These are phyloP conservation scores for Avena eriantha DNA, from an alignment of 176 grass and related monocot genomes.

Conservation along the genomic window DNA sequence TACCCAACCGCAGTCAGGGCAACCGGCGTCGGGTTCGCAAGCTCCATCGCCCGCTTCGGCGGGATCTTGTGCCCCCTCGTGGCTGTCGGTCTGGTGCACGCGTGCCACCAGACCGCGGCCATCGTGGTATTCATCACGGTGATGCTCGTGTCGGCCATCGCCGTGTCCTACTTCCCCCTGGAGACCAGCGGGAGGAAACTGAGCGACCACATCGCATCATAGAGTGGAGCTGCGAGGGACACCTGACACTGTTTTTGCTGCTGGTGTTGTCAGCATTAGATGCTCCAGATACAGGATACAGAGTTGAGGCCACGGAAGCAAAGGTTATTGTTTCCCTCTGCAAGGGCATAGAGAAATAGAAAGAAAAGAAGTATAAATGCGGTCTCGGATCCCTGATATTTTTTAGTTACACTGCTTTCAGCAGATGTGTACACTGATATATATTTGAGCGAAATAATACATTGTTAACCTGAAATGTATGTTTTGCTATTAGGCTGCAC, in stretches of 20 bases:
- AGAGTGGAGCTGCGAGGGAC: not conserved
- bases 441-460: not conserved
- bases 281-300: conserved; percentile 24
- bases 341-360: conserved; percentile 10
- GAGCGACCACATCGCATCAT: conserved; percentile 66
- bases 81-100: conserved; percentile 76
- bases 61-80: conserved; percentile 87
- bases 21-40: conserved; percentile 74
- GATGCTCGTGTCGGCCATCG: conserved; percentile 63
- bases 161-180: conserved; percentile 74
- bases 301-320: conserved; percentile 3
- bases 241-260: not conserved
- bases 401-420: conserved; percentile 21
- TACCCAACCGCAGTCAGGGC: conserved; percentile 88
- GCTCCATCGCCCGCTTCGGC: conserved; percentile 77
- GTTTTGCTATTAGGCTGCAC: not conserved
- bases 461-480: not conserved
- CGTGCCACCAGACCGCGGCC: conserved; percentile 70
- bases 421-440: conserved; percentile 33
- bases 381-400: not conserved
- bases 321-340: not conserved
- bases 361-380: conserved; percentile 1
- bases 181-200: conserved; percentile 78
- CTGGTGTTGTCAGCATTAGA: not conserved
- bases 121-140: conserved; percentile 71